Evolutionary conservation across 2,329 filamentous ascomycete genomes (phyloP).

Genomic region (Aspergillus alliaceus): DNA sequence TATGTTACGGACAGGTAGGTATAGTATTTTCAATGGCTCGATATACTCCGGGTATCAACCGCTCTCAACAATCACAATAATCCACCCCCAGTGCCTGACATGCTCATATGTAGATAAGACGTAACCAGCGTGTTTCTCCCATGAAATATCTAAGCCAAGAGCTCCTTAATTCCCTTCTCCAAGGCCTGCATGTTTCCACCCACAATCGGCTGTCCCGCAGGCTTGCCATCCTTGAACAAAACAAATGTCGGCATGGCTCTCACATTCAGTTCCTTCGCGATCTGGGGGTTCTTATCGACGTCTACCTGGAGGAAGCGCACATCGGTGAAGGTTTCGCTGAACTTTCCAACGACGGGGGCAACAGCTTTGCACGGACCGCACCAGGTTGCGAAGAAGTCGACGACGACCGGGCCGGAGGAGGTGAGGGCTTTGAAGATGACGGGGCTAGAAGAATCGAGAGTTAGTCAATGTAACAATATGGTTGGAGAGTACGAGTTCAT

Average conservation of each 20-base stretch:
- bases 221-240: constrained; percentile 41
- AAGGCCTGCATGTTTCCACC: constrained; percentile 29
- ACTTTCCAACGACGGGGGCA: constrained; percentile 51
- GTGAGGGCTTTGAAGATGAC: constrained; percentile 59
- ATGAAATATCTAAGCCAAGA: constrained; percentile 4
- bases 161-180: constrained; percentile 27
- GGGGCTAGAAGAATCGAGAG: constrained; percentile 37
- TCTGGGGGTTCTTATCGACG: constrained; percentile 53
- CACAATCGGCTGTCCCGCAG: constrained; percentile 27
- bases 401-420: constrained; percentile 52
- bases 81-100: neutral
- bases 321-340: constrained; percentile 52
- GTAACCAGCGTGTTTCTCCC: neutral
- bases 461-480: neutral
- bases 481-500: constrained; percentile 2
- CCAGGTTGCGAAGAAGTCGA: constrained; percentile 58
- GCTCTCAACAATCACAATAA: neutral
- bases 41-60: no score
- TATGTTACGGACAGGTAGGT: no score
- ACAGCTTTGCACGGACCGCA: constrained; percentile 59
- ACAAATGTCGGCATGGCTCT: constrained; percentile 48
- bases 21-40: no score
- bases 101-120: neutral
- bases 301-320: constrained; percentile 57
- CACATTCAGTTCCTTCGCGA: constrained; percentile 52